phyloP scores from a whole-genome alignment of 768 basidiomycete genomes.

The Termitomyces sp. region DNA sequence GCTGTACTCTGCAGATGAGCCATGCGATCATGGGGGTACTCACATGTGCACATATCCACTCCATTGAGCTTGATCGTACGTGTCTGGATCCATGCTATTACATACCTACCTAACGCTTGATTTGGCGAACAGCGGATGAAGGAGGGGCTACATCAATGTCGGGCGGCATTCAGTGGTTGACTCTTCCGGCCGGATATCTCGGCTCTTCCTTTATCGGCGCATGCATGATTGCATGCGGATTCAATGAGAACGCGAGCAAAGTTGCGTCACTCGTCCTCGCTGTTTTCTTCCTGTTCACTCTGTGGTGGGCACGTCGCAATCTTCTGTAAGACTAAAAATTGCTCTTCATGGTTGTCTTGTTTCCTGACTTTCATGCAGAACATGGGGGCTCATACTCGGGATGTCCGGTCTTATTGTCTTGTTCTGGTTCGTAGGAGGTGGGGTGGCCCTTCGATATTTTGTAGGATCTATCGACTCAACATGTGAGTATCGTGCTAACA shows the following conservation, averaged over 20 bases:
- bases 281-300: slow-evolving; percentile 81
- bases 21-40: slow-evolving; percentile 78
- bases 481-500: background rate
- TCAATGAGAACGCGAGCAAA: slow-evolving; percentile 87
- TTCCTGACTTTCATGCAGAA: slow-evolving; percentile 38
- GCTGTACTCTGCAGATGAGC: slow-evolving; percentile 58
- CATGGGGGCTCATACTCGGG: slow-evolving; percentile 74
- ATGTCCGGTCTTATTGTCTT: slow-evolving; percentile 78
- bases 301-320: slow-evolving; percentile 84
- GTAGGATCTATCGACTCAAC: slow-evolving; percentile 35
- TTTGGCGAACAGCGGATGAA: slow-evolving; percentile 61
- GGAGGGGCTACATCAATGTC: slow-evolving; percentile 87
- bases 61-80: slow-evolving; percentile 85
- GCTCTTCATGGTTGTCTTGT: background rate
- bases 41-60: slow-evolving; percentile 84
- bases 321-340: slow-evolving; percentile 49
- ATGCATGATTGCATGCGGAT: slow-evolving; percentile 81
- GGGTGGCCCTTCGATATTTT: slow-evolving; percentile 73
- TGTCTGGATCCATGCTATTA: slow-evolving; percentile 5
- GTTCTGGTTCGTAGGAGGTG: slow-evolving; percentile 81
- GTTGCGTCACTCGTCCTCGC: slow-evolving; percentile 76
- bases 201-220: slow-evolving; percentile 88
- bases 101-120: background rate
- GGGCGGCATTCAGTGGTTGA: slow-evolving; percentile 79
- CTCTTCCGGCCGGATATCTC: slow-evolving; percentile 79